These are phyloP conservation scores for Zelonia costaricensis DNA, from an alignment of 208 protist species.

Conservation along the genomic window DNA sequence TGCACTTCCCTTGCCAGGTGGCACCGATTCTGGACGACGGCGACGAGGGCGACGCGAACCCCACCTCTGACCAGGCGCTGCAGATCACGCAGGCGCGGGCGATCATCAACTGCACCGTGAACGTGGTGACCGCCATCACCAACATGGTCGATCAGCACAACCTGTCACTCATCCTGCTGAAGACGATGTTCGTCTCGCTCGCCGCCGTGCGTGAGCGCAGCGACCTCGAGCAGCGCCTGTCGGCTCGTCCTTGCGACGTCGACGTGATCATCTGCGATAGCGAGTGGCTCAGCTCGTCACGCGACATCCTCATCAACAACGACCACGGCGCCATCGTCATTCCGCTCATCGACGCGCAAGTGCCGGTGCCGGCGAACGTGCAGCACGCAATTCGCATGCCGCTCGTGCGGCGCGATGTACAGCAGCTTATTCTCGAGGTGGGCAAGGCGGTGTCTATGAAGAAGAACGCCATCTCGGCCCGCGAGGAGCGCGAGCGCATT, in stretches of 20 bases:
- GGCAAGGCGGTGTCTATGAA: conserved; percentile 77
- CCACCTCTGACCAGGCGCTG: conserved; percentile 40
- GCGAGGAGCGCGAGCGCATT: conserved; percentile 84
- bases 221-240: conserved; percentile 78
- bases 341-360: conserved; percentile 51
- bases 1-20: conserved; percentile 88
- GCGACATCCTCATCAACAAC: conserved; percentile 60
- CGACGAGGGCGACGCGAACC: conserved; percentile 35
- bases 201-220: conserved; percentile 70
- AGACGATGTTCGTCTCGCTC: conserved; percentile 90
- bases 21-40: conserved; percentile 70
- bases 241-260: conserved; percentile 68
- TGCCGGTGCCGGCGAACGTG: conserved; percentile 48
- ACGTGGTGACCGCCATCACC: conserved; percentile 82
- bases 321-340: conserved; percentile 78
- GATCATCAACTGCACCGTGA: conserved; percentile 88
- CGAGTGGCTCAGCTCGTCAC: conserved; percentile 75
- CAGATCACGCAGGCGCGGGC: conserved; percentile 74
- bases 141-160: conserved; percentile 92
- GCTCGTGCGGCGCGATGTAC: conserved; percentile 67
- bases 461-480: conserved; percentile 84
- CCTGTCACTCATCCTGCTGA: conserved; percentile 84
- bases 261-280: conserved; percentile 89
- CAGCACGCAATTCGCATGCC: conserved; percentile 75
- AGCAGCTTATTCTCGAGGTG: conserved; percentile 78